Evolutionary conservation across 495 filamentous ascomycete genomes (phyloP), one percentile per base, ranked within the genome.

Genomic region (Penicillium tannophilum): DNA sequence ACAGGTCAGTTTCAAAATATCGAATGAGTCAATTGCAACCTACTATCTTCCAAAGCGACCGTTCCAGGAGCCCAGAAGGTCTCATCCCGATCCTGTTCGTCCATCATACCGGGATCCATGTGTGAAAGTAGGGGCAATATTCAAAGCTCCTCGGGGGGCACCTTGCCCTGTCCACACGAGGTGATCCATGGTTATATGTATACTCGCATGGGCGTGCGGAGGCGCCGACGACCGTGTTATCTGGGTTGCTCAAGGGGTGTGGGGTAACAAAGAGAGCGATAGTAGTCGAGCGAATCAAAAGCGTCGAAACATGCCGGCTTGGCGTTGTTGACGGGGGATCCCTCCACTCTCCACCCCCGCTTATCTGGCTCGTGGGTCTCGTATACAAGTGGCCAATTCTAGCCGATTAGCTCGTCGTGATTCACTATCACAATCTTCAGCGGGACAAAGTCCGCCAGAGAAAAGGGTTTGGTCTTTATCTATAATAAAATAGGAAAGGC

Each of bases 61-160:
- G 66, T 69, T 24, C 66, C 66, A 7, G 66, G 66, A 12, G 66
- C 61, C 66, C 66, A 69, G 42, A 69, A 65, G 26, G 54, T 28
- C 52, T 59, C 67, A 54, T 69, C 64, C 7, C 42, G 44, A 43
- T 58, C 58, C 19, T 60, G 51, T 28, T 55, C 53, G 19, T 52
- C 49, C 44, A 52, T 56, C 65, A 65, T 65, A 17, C 26, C 49
- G 44, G 48, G 23, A 30, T 54, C 23, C 6, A 55, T 45, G 10
- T 50, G 24, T 8, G 17, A 26, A 16, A 23, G 35, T 20, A 28
- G 28, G 41, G 45, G 42, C n/a, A 41, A 39, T 17, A 11, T 20
- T 52, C 23, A 20, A 52, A 43, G 11, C 14, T 43, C 4, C 33
- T 14, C 10, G 16, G 16, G 19, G 11, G 54, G 43, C 26, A 42